Evolutionary conservation across 305 asterid genomes (phyloP).

Genomic region (Lippia alba): DNA sequence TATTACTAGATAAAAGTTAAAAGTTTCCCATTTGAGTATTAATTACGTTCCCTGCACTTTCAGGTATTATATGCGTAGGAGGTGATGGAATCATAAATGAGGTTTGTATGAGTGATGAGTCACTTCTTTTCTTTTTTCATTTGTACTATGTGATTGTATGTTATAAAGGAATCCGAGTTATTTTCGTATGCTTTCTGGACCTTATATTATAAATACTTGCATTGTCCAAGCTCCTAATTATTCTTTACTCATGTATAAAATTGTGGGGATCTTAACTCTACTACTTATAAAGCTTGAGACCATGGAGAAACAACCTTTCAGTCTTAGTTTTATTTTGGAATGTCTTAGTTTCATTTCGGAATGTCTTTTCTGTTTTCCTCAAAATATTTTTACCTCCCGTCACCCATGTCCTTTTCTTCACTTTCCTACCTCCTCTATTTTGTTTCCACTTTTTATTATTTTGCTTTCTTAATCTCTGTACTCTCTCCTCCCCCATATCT

Average conservation of each 20-base stretch:
- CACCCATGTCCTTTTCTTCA: too few relatives aligned
- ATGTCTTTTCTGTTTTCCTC: too few relatives aligned
- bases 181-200: too few relatives aligned
- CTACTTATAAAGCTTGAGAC: too few relatives aligned
- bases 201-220: background rate
- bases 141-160: slow-evolving; percentile 24
- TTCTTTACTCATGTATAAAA: slow-evolving; percentile 18
- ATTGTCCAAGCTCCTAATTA: slow-evolving; percentile 13
- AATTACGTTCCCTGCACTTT: slow-evolving; percentile 22
- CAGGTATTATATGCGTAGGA: slow-evolving; percentile 92
- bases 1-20: slow-evolving; percentile 19
- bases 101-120: slow-evolving; percentile 43
- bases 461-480: too few relatives aligned
- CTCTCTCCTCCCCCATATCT: too few relatives aligned
- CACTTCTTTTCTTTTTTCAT: slow-evolving; percentile 30
- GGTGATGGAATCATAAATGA: slow-evolving; percentile 91
- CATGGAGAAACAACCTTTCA: too few relatives aligned
- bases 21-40: slow-evolving; percentile 30
- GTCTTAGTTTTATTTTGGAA: too few relatives aligned
- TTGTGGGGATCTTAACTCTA: background rate
- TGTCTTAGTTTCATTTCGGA: too few relatives aligned
- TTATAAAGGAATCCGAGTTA: background rate
- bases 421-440: too few relatives aligned
- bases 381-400: too few relatives aligned
- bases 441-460: too few relatives aligned